These are phyloP conservation scores for Phalaenopsis aphrodite DNA, from an alignment of 106 monocot species.

Conservation along the genomic window DNA sequence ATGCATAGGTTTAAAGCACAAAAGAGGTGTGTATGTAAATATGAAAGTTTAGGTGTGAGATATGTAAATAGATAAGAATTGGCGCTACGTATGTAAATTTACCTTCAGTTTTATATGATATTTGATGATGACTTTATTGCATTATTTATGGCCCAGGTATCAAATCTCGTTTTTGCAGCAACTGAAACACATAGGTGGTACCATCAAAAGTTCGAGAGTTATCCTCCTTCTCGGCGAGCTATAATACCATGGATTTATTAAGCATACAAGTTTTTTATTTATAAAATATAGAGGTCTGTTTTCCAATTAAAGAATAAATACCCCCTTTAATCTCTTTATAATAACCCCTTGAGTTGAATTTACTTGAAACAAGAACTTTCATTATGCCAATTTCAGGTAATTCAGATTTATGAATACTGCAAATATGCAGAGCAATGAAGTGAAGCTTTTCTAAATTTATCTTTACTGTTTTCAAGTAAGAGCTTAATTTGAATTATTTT, in stretches of 20 bases:
- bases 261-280: not conserved
- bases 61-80: not conserved
- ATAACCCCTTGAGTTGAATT: too few species aligned
- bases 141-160: slow-evolving; percentile 32
- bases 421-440: too few species aligned
- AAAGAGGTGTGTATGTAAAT: not conserved
- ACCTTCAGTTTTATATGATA: not conserved
- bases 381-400: too few species aligned
- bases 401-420: too few species aligned
- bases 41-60: not conserved
- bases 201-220: slow-evolving; percentile 62
- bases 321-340: not conserved
- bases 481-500: too few species aligned
- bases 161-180: slow-evolving; percentile 78
- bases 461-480: too few species aligned
- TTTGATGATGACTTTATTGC: not conserved
- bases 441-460: too few species aligned
- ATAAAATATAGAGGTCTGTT: not conserved
- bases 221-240: slow-evolving; percentile 46
- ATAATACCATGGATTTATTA: slow-evolving; percentile 75
- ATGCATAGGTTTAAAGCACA: too few species aligned
- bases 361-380: not conserved
- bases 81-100: too few species aligned
- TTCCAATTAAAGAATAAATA: too few species aligned
- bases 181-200: slow-evolving; percentile 88